A percentile compares a stretch with the other conserved stretches of the same genome.
phyloP scores from a whole-genome alignment of 2,329 filamentous ascomycete genomes.

The Phaeoacremonium minimum region DNA sequence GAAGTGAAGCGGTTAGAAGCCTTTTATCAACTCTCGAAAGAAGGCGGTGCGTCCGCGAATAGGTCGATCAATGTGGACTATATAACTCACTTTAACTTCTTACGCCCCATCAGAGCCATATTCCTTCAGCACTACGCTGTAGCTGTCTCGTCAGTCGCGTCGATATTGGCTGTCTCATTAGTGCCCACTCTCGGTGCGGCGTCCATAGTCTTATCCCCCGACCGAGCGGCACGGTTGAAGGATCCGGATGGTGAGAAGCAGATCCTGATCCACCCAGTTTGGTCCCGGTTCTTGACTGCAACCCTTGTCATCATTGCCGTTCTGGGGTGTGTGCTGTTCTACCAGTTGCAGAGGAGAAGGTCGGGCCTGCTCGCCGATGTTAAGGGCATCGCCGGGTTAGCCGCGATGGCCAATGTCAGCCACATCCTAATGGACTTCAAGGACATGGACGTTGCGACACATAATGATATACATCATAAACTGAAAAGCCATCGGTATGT shows the following conservation, averaged over 20 bases:
- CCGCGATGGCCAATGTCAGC: slow-evolving; percentile 69
- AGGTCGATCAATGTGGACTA: slow-evolving; percentile 73
- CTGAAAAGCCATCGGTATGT: slow-evolving; percentile 65
- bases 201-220: slow-evolving; percentile 52
- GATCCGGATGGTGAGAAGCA: slow-evolving; percentile 42
- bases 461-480: slow-evolving; percentile 62
- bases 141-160: slow-evolving; percentile 59
- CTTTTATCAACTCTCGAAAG: slow-evolving; percentile 60
- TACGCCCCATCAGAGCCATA: slow-evolving; percentile 60
- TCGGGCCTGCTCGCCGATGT: slow-evolving; percentile 66
- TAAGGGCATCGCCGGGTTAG: slow-evolving; percentile 68
- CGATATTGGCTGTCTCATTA: slow-evolving; percentile 61
- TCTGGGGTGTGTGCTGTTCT: slow-evolving; percentile 53
- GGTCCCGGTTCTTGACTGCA: slow-evolving; percentile 57
- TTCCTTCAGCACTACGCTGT: slow-evolving; percentile 64
- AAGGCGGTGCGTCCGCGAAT: slow-evolving; percentile 55
- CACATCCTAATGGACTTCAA: slow-evolving; percentile 55
- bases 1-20: slow-evolving; percentile 64
- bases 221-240: slow-evolving; percentile 35
- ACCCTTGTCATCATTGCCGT: slow-evolving; percentile 54
- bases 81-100: slow-evolving; percentile 62
- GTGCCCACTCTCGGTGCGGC: slow-evolving; percentile 67
- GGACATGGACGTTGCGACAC: slow-evolving; percentile 63
- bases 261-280: slow-evolving; percentile 51
- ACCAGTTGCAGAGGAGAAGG: slow-evolving; percentile 55